Evolutionary conservation across 768 basidiomycete species (phyloP), one percentile per base, ranked within the genome.

Genomic region (Lentinus tigrinus): DNA sequence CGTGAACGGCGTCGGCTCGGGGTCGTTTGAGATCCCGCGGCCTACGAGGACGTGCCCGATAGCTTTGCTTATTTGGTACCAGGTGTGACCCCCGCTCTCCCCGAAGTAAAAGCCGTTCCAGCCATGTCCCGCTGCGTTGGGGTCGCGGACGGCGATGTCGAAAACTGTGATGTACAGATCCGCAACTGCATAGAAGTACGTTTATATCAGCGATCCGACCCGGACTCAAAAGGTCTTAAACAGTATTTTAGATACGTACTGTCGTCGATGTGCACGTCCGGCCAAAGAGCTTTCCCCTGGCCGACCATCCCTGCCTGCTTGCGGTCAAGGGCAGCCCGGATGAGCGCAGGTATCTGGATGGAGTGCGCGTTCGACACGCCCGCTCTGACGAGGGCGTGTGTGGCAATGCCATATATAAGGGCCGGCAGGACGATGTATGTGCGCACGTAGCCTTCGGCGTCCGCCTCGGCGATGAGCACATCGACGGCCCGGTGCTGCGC

Each of bases 271-370:
- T 85, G 77, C n/a, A 86, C 80, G 61, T 81, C 72, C 1, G 80
- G 77, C 86, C 85, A 89, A 9, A 83, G 47, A 55, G 87, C 85
- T 63, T 76, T 71, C 1, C 88, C 87, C 48, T 75, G 65, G 2
- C 86, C 85, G 11, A 88, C 72, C 64, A 83, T 71, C 16, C 83
- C 84, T 0, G 74, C 83, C 34, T 79, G 75, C 0, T 75, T 75
- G 31, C 86, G 76, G 56, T 65, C 70, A 39, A 85, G 61, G 19
- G 77, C 66, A 0, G 77, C 76, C 13, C 69, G 67, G 56, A 87
- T 77, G 3, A 84, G 65, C 0, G 37, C 26, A 2, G 82, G 85
- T 21, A 88, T 77, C 58, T 83, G 82, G 2, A 73, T 67, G 0
- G 85, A 87, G 50, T 77, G 73, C 1, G 72, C 64, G 62, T 87